Conservation (phyloP, 768 basidiomycete genomes). For the Ramaria rubella region DNA sequence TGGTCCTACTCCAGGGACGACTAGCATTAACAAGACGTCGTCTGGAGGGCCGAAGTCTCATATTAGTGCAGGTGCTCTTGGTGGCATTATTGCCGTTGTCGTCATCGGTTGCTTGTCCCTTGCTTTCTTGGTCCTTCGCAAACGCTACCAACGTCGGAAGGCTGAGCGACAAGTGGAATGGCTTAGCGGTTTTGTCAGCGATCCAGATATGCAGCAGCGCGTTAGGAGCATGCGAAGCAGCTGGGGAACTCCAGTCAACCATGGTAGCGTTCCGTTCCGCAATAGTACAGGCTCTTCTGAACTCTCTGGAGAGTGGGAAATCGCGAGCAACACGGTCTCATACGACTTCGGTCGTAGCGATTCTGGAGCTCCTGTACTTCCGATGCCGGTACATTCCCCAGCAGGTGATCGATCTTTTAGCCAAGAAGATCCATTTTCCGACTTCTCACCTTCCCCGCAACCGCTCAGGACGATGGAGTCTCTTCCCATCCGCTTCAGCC, state of each 20-base stretch:
- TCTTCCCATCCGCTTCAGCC: constrained; percentile 7
- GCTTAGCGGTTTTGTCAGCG: constrained; percentile 1
- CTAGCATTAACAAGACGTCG: background rate
- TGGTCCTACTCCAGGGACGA: background rate
- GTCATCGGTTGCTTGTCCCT: background rate
- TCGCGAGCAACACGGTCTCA: too few relatives aligned
- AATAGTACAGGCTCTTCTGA: background rate
- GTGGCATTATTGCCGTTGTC: background rate
- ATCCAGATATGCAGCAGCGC: background rate
- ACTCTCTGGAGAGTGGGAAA: too few relatives aligned
- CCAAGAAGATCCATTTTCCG: constrained; percentile 8
- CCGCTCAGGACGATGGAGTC: background rate
- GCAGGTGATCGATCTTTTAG: background rate
- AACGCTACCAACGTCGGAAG: constrained; percentile 4
- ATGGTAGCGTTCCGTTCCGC: background rate
- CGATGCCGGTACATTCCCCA: constrained; percentile 7
- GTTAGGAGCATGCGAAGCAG: constrained; percentile 5
- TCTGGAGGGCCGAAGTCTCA: background rate
- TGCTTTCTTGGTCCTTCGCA: constrained; percentile 1
- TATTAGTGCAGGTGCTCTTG: background rate
- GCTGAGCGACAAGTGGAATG: constrained; percentile 7
- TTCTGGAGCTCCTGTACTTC: background rate
- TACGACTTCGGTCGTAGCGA: background rate
- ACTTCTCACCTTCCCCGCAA: background rate
- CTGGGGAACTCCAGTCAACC: constrained; percentile 10